Evolutionary conservation across 2,329 filamentous ascomycete species (phyloP).

Genomic region (Raffaelea arxii): DNA sequence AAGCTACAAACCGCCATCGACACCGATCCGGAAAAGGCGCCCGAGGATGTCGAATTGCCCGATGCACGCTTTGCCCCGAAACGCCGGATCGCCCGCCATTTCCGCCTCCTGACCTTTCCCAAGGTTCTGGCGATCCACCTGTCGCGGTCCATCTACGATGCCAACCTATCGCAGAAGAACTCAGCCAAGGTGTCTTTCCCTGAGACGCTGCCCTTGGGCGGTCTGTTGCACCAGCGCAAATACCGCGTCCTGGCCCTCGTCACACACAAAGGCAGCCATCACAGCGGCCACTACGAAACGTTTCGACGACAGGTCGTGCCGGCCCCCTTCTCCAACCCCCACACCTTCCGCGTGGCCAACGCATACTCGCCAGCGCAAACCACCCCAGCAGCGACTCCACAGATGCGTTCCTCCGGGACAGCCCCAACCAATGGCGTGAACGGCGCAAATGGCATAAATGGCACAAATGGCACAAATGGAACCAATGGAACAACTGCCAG

Average conservation of each 20-base stretch:
- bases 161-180: constrained; percentile 77
- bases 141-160: constrained; percentile 85
- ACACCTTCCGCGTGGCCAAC: constrained; percentile 65
- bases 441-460: no score
- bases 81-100: constrained; percentile 77
- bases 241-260: constrained; percentile 84
- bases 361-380: constrained; percentile 59
- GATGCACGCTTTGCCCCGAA: constrained; percentile 66
- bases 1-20: constrained; percentile 61
- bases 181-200: constrained; percentile 89
- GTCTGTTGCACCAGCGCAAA: constrained; percentile 64
- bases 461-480: no score
- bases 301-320: constrained; percentile 79
- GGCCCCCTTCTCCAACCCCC: constrained; percentile 72
- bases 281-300: constrained; percentile 94
- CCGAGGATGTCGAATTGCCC: constrained; percentile 64
- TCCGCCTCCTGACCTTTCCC: constrained; percentile 77
- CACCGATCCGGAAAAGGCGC: constrained; percentile 70
- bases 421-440: no score
- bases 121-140: constrained; percentile 87
- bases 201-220: constrained; percentile 73
- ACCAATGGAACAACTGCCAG: no score
- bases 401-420: no score
- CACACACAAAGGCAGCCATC: constrained; percentile 89
- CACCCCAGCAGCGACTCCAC: constrained; percentile 37